Base-by-base conservation (phyloP, 208 protist genomes). In the Crithidia brevicula region DNA sequence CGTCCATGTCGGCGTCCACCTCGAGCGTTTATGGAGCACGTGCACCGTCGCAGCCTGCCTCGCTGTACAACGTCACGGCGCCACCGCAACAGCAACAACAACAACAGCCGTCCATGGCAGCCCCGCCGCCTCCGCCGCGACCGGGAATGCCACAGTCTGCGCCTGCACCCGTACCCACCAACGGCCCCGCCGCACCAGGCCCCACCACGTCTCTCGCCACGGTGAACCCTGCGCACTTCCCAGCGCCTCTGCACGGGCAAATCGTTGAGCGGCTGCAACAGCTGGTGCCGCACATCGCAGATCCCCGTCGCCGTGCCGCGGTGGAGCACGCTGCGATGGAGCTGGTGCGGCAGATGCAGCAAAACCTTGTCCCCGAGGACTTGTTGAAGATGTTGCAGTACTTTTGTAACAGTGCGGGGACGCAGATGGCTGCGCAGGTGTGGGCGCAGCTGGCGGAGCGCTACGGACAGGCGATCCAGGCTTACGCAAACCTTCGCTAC, bases 401-500 rank as follows among this genome's bases (percentile, higher is more conserved):
- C 47, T 89, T 81, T 59, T 79, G 81, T 28, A 77, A 79, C 43
- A 64, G 33, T 7, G 67, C 72, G 7, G 83, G 81, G 22, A 83
- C 83, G 36, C 78, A 74, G 7, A 50, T 40, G 11, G 71, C 72
- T 25, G 60, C 81, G 27, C 79, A 67, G 61, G 70, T 57, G 43
- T 92, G 86, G 86, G 25, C 60, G 15, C 66, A 86, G 28, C 50
- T 92, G 16, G 58, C 69, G 18, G 54, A 85, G 36, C 67, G 58
- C 8, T 75, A 87, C 56, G 71, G 72, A 36, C 67, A 77, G n/a
- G 74, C 47, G 8, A 65, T 90, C 22, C 83, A 88, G 54, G 60
- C 50, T 5, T 88, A 87, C 68, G 42, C 71, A 28, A 85, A 87
- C 42, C 68, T 90, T 45, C 79, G 80, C 40, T 93, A 86, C 59